phyloP scores from a whole-genome alignment of 2,329 filamentous ascomycete genomes.

The Fusarium drepaniforme region DNA sequence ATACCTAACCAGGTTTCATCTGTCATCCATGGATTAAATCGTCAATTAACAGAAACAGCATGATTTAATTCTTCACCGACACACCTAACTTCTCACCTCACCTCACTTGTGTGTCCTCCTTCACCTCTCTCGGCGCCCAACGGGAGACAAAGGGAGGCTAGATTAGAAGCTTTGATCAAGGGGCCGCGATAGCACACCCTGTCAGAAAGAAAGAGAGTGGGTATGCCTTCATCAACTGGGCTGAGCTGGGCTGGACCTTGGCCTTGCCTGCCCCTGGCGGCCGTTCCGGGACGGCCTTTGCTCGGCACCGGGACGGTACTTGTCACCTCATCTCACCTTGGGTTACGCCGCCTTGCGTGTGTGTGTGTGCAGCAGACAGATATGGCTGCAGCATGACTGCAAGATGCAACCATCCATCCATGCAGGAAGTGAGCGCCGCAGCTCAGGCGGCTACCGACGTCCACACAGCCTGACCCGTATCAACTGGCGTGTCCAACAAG shows the following conservation, averaged over 20 bases:
- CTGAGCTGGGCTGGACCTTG: not conserved
- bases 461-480: not conserved
- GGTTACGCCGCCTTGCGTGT: not conserved
- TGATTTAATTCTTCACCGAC: not conserved
- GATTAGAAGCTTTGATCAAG: not conserved
- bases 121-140: not conserved
- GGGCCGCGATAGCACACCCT: not conserved
- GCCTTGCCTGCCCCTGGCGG: constrained; percentile 20
- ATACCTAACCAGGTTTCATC: not conserved
- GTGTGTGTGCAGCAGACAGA: not conserved
- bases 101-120: not conserved
- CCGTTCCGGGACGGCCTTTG: constrained; percentile 40
- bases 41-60: not conserved
- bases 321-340: constrained; percentile 33
- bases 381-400: not conserved
- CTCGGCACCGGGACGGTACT: constrained; percentile 42
- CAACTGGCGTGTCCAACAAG: constrained; percentile 5
- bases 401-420: not conserved
- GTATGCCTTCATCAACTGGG: not conserved
- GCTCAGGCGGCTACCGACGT: not conserved
- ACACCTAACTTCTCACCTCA: not conserved
- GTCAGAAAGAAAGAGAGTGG: not conserved
- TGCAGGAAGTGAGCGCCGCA: not conserved
- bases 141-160: not conserved
- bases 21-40: not conserved